Base-by-base conservation (phyloP, 495 filamentous ascomycete species). In the Aspergillus sclerotioniger region DNA sequence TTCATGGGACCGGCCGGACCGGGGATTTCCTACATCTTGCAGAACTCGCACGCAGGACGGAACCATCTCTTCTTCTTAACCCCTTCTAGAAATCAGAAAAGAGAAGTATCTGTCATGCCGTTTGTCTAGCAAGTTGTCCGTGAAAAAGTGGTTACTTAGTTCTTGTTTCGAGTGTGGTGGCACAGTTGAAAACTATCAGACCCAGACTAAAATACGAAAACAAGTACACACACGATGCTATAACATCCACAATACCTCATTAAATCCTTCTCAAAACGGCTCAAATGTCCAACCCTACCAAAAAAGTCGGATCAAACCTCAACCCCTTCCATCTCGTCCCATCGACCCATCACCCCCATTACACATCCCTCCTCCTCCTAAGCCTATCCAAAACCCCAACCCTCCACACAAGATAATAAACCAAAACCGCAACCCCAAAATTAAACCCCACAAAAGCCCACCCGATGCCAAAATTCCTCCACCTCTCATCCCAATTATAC, bases 381-480 rank as follows among this genome's bases (percentile, higher is more conserved):
- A 13, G 1, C n/a, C 37, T 3, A 25, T 25, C 37, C 13, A 1
- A 41, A 12, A 6, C 1, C 37, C 37, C 6, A 15, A 9, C 37
- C 37, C 37, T 41, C 37, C 13, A 13, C 1, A 13, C 10, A 41
- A 15, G 21, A 32, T 78, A 84, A 54, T 83, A 84, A 7, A 78
- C 57, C 20, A 67, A n/a, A 9, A 78, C 68, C 1, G 80, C 80
- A 16, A 72, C 58, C 17, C 67, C 68, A 20, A 80, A 68, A 53
- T 83, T 76, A 57, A 83, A 80, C 0, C 61, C 50, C 33, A 82
- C 76, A 51, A 76, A 83, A 6, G 68, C 77, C 75, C 78, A 84
- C 20, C 78, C 69, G 17, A 82, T 66, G 3, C 79, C 81, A 61
- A 13, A 41, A n/a, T 55, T 55, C 20, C 65, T 56, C 67, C 67